Evolutionary conservation across 257 asterid genomes (phyloP).

Genomic region (Ehretia macrophylla): DNA sequence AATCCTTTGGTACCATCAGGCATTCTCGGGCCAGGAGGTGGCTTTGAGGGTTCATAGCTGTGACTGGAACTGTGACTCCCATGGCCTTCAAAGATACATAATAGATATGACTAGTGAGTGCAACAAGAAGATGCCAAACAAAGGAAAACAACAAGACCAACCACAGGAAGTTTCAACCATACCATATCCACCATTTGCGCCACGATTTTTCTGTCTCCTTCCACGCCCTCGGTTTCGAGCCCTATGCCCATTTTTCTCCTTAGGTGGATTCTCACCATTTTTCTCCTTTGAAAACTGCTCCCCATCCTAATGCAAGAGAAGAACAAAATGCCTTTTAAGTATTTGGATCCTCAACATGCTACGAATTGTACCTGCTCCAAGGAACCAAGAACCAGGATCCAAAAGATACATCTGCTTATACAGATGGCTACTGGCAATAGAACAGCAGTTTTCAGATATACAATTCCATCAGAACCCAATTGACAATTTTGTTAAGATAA

Average conservation of each 20-base stretch:
- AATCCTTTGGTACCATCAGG: constrained; percentile 98
- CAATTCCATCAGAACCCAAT: too few relatives aligned
- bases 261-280: constrained; percentile 39
- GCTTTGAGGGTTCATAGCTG: constrained; percentile 64
- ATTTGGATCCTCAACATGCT: too few relatives aligned
- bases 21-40: constrained; percentile 98
- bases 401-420: too few relatives aligned
- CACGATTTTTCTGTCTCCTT: constrained; percentile 61
- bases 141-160: not conserved
- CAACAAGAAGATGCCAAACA: not conserved
- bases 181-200: constrained; percentile 77
- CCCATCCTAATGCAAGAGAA: constrained; percentile 38
- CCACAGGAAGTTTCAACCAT: constrained; percentile 5
- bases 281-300: constrained; percentile 46
- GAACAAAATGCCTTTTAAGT: not conserved
- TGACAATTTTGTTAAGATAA: too few relatives aligned
- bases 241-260: constrained; percentile 52
- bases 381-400: too few relatives aligned
- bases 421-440: too few relatives aligned
- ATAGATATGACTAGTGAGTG: not conserved
- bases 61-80: constrained; percentile 45
- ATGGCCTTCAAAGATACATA: constrained; percentile 40
- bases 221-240: constrained; percentile 69
- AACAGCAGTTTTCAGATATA: too few relatives aligned
- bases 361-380: too few relatives aligned